Percentiles rank a stretch among this genome's conserved stretches.
These are phyloP conservation scores for Ophiosphaerella narmari DNA, from an alignment of 2,329 filamentous ascomycete species.

Conservation along the genomic window DNA sequence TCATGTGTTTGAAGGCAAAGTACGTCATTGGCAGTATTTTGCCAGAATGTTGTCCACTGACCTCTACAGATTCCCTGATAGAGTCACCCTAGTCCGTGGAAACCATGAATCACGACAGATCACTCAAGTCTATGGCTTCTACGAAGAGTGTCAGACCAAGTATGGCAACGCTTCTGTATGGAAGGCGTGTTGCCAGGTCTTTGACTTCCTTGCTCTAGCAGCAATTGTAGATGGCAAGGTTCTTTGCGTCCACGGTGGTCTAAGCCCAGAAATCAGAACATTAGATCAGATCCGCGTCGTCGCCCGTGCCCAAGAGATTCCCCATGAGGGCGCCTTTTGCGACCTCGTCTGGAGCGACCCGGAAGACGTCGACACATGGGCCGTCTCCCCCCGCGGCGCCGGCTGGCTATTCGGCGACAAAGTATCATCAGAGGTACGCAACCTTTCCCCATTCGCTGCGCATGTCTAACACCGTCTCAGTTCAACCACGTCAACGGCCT, in stretches of 20 bases:
- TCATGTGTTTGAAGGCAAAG: conserved; percentile 76
- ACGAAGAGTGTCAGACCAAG: conserved; percentile 98
- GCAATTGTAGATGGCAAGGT: conserved; percentile 99
- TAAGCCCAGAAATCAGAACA: conserved; percentile 95
- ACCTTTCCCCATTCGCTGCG: background rate
- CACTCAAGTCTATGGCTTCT: conserved; percentile 98
- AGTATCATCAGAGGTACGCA: conserved; percentile 66
- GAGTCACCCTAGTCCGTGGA: conserved; percentile 73
- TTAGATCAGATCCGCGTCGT: conserved; percentile 83
- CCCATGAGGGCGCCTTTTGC: conserved; percentile 97
- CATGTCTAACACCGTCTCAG: conserved; percentile 33
- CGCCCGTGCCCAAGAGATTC: conserved; percentile 86
- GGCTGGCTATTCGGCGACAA: conserved; percentile 74
- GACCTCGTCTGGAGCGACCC: conserved; percentile 94
- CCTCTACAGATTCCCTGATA: conserved; percentile 65
- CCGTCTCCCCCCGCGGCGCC: conserved; percentile 69
- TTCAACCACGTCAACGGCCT: conserved; percentile 79
- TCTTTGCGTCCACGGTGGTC: conserved; percentile 95
- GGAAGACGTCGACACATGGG: conserved; percentile 72
- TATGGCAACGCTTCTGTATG: conserved; percentile 99
- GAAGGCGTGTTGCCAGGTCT: conserved; percentile 99
- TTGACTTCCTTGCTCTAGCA: conserved; percentile 96
- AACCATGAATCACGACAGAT: conserved; percentile 99
- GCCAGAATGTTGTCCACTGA: background rate
- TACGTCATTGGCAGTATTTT: conserved; percentile 40